These are phyloP conservation scores for Aspergillus aculeatus DNA, from an alignment of 2,329 filamentous ascomycete genomes.

Conservation along the genomic window DNA sequence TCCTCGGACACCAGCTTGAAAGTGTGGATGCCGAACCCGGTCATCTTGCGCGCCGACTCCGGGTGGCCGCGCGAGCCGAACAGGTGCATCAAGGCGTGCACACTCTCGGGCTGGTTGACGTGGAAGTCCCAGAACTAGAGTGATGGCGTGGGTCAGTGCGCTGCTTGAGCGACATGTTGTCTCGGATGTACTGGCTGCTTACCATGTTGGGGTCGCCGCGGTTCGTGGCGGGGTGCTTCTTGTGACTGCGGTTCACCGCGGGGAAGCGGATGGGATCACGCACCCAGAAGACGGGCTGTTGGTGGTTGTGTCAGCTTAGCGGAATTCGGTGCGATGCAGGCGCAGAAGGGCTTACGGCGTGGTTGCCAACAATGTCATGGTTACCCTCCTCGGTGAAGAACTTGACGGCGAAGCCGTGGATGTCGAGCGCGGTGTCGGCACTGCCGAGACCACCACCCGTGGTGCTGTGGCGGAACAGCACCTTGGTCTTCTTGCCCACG, in stretches of 20 bases:
- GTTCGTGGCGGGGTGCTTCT: constrained; percentile 64
- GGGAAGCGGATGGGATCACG: constrained; percentile 47
- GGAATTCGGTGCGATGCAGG: background rate
- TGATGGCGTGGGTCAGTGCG: background rate
- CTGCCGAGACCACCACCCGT: constrained; percentile 3
- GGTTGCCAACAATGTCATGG: constrained; percentile 8
- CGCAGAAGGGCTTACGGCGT: background rate
- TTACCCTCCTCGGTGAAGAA: constrained; percentile 9
- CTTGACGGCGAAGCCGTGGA: constrained; percentile 5
- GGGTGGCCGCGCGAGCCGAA: constrained; percentile 60
- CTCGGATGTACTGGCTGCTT: constrained; percentile 7
- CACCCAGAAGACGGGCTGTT: constrained; percentile 45
- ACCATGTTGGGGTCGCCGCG: constrained; percentile 61
- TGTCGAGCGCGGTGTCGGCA: constrained; percentile 4
- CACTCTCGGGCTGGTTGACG: constrained; percentile 56
- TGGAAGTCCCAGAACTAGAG: constrained; percentile 60
- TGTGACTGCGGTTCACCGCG: constrained; percentile 58
- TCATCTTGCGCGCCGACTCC: constrained; percentile 47
- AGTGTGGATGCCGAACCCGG: constrained; percentile 48
- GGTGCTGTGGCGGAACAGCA: constrained; percentile 5
- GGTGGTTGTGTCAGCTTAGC: constrained; percentile 2
- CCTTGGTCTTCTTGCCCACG: constrained; percentile 3
- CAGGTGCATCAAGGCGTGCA: constrained; percentile 61
- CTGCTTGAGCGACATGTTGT: no score
- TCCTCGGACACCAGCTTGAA: constrained; percentile 37